phyloP scores from a whole-genome alignment of 495 filamentous ascomycete genomes.

The Poronia punctata region DNA sequence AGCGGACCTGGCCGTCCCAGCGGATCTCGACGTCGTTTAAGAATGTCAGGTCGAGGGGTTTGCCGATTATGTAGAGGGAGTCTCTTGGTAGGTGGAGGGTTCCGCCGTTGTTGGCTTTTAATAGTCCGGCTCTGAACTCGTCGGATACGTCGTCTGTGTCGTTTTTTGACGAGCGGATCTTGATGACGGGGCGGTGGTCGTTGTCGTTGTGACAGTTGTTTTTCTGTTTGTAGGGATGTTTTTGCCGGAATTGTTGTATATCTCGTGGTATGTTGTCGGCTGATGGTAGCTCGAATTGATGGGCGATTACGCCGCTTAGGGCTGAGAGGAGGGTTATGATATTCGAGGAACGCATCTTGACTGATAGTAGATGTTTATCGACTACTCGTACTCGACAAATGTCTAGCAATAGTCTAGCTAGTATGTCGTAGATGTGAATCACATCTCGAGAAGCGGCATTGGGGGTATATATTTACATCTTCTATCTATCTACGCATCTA shows the following conservation, averaged over 20 bases:
- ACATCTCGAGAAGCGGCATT: too few relatives aligned
- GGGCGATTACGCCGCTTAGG: constrained; percentile 1
- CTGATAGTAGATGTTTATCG: too few relatives aligned
- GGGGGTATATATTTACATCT: too few relatives aligned
- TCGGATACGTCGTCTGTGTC: constrained; percentile 48
- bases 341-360: constrained; percentile 9
- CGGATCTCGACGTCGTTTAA: constrained; percentile 49
- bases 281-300: constrained; percentile 15
- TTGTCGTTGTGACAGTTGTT: neutral
- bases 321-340: constrained; percentile 14
- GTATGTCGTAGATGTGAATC: too few relatives aligned
- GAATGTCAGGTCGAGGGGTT: constrained; percentile 51
- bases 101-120: constrained; percentile 49
- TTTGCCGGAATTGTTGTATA: constrained; percentile 22
- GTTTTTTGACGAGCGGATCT: constrained; percentile 43
- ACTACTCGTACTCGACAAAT: too few relatives aligned
- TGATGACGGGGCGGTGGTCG: constrained; percentile 34
- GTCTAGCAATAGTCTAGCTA: too few relatives aligned
- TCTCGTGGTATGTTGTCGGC: constrained; percentile 23
- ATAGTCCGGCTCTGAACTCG: constrained; percentile 46
- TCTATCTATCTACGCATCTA: too few relatives aligned
- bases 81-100: constrained; percentile 43
- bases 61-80: constrained; percentile 48
- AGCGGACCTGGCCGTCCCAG: constrained; percentile 52
- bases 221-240: constrained; percentile 18